Evolutionary conservation across 208 protist species (phyloP).

Genomic region (Leishmania braziliensis): DNA sequence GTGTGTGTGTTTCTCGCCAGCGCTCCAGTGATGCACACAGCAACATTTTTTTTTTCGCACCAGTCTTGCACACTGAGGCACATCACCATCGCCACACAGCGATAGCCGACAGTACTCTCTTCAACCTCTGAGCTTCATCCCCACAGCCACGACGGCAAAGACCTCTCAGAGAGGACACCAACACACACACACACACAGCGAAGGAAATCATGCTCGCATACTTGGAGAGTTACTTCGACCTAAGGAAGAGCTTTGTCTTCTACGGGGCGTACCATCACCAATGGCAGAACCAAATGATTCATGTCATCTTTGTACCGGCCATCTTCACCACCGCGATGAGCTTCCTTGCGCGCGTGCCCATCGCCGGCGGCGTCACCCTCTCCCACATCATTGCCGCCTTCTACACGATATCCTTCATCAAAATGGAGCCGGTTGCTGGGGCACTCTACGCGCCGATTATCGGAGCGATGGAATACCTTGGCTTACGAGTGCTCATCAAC

Average conservation of each 20-base stretch:
- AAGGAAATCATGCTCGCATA: constrained; percentile 33
- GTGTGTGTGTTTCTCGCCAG: background rate
- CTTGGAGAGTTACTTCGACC: constrained; percentile 57
- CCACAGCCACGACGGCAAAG: background rate
- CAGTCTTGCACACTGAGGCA: too few relatives aligned
- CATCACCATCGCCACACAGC: background rate
- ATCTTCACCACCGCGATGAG: constrained; percentile 73
- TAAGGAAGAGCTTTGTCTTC: constrained; percentile 72
- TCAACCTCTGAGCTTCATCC: background rate
- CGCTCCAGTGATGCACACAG: background rate
- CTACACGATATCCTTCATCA: constrained; percentile 61
- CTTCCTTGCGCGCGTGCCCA: constrained; percentile 40
- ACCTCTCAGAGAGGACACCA: background rate
- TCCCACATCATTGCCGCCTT: constrained; percentile 47
- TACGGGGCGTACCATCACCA: constrained; percentile 75
- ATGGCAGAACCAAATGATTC: constrained; percentile 67
- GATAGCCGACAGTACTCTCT: background rate
- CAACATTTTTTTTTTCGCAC: background rate
- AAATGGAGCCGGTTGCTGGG: constrained; percentile 63
- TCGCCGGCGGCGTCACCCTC: constrained; percentile 43
- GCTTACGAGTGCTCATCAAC: constrained; percentile 21
- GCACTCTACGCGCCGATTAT: constrained; percentile 56
- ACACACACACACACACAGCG: background rate
- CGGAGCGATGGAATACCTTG: constrained; percentile 44
- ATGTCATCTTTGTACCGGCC: constrained; percentile 73